These are phyloP conservation scores for Vararia minispora DNA, from an alignment of 768 basidiomycete species.

Conservation along the genomic window DNA sequence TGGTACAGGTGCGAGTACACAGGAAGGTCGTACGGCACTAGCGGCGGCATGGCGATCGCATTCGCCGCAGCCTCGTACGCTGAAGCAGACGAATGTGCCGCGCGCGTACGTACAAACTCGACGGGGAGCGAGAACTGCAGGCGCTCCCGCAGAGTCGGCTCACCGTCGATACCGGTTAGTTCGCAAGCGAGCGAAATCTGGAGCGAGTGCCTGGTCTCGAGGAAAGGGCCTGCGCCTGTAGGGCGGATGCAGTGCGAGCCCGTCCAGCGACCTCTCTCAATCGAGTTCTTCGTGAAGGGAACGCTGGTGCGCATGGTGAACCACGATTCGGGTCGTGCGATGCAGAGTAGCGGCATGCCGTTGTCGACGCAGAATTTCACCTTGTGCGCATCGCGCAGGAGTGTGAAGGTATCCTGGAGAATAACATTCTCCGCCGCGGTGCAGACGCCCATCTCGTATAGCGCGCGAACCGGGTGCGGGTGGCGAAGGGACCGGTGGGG, in stretches of 20 bases:
- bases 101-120: constrained; percentile 33
- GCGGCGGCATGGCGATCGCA: constrained; percentile 3
- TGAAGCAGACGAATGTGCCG: constrained; percentile 15
- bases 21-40: constrained; percentile 33
- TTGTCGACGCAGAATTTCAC: constrained; percentile 36
- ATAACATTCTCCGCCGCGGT: constrained; percentile 11
- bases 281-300: constrained; percentile 30
- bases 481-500: constrained; percentile 46
- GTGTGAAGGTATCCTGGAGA: constrained; percentile 32
- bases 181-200: constrained; percentile 2
- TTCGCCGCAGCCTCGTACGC: constrained; percentile 1
- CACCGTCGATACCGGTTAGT: constrained; percentile 4
- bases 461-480: constrained; percentile 35
- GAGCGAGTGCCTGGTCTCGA: constrained; percentile 17
- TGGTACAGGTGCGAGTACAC: constrained; percentile 74
- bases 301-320: constrained; percentile 45
- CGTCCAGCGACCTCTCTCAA: constrained; percentile 2
- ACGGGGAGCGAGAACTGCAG: constrained; percentile 37
- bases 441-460: constrained; percentile 40
- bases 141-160: constrained; percentile 12
- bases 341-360: constrained; percentile 10
- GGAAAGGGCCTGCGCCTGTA: constrained; percentile 5
- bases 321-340: constrained; percentile 31
- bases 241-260: constrained; percentile 8
- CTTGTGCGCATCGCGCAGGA: constrained; percentile 44